These are phyloP conservation scores for Symbiodinium natans DNA, from an alignment of 73 alveolate genomes.

Conservation along the genomic window DNA sequence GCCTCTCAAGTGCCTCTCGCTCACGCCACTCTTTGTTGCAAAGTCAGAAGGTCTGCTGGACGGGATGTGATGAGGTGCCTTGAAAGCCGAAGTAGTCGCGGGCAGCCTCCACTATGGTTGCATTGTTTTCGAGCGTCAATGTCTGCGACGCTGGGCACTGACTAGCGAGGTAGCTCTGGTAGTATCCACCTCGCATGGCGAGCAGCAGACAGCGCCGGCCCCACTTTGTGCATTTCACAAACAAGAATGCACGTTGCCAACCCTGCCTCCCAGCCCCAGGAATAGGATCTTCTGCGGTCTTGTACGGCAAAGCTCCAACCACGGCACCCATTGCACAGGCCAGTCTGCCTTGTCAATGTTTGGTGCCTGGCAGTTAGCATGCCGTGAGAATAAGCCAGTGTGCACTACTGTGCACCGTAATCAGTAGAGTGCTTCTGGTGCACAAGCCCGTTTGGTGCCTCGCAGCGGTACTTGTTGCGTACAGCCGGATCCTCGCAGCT, in stretches of 20 bases:
- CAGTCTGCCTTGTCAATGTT: conserved; percentile 87
- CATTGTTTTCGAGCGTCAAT: conserved; percentile 62
- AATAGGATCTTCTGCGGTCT: conserved; percentile 58
- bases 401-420: too few relatives aligned
- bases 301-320: conserved; percentile 56
- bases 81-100: conserved; percentile 92
- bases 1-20: too few relatives aligned
- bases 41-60: too few relatives aligned
- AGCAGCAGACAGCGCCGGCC: background rate
- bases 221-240: too few relatives aligned
- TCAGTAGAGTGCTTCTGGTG: background rate
- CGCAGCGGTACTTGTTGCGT: conserved; percentile 50
- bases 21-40: too few relatives aligned
- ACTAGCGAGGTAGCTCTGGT: conserved; percentile 55
- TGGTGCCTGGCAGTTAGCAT: conserved; percentile 59
- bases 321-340: conserved; percentile 85
- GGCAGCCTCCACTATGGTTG: conserved; percentile 76
- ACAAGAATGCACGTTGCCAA: too few relatives aligned
- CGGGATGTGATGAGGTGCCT: background rate
- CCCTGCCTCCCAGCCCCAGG: conserved; percentile 89
- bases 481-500: conserved; percentile 92
- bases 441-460: conserved; percentile 18
- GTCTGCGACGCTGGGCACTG: conserved; percentile 68
- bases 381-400: background rate
- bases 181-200: conserved; percentile 48